Evolutionary conservation across 1,139 yeast species (phyloP).

Genomic region (Protomyces inouyei): DNA sequence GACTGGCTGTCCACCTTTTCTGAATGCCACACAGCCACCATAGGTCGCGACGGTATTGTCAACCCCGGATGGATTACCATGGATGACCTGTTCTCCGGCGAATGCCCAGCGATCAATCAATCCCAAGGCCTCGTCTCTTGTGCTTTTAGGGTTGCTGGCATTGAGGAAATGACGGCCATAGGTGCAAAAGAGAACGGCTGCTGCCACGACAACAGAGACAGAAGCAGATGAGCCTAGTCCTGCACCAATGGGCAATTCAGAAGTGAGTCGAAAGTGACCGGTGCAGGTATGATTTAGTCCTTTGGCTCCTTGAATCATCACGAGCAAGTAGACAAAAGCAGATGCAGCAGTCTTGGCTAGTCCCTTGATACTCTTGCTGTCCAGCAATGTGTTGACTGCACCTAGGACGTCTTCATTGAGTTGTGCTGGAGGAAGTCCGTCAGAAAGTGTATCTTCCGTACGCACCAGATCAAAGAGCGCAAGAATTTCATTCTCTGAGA

Average conservation of each 20-base stretch:
- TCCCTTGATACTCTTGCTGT: not conserved
- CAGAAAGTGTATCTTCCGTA: conserved; percentile 46
- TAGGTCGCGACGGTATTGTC: conserved; percentile 94
- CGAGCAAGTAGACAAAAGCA: conserved; percentile 74
- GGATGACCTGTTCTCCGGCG: conserved; percentile 90
- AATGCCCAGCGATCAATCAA: conserved; percentile 82
- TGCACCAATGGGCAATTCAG: conserved; percentile 92
- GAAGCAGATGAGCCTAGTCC: conserved; percentile 96
- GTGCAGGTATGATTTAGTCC: conserved; percentile 43
- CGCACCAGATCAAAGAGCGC: not conserved
- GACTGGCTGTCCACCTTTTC: conserved; percentile 43
- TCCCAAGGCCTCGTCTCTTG: conserved; percentile 44
- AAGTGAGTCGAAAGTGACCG: conserved; percentile 58
- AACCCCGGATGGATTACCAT: conserved; percentile 95
- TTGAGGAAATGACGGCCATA: conserved; percentile 46
- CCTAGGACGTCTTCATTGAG: conserved; percentile 58
- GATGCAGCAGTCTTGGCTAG: conserved; percentile 60
- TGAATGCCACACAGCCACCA: conserved; percentile 94
- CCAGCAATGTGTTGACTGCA: conserved; percentile 46
- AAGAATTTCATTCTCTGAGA: not conserved
- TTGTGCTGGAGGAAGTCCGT: conserved; percentile 38
- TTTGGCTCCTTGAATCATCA: conserved; percentile 50
- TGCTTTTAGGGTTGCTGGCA: conserved; percentile 32
- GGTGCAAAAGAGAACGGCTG: conserved; percentile 65
- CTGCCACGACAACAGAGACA: conserved; percentile 74